Evolutionary conservation across 345 rosid genomes (phyloP).

Genomic region (Laguncularia racemosa): DNA sequence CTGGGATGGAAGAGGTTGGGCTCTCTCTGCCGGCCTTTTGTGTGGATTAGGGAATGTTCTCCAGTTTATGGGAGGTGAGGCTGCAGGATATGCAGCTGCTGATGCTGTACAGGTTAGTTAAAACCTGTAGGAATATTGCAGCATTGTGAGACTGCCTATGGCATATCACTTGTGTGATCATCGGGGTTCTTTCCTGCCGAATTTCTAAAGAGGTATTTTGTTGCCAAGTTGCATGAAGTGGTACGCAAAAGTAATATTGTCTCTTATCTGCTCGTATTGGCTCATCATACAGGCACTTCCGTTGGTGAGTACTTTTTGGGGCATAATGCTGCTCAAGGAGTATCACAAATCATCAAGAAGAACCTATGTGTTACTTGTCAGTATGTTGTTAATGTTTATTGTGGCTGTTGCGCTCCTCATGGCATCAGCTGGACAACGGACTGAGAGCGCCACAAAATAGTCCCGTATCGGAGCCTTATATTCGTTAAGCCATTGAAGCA

Average conservation of each 20-base stretch:
- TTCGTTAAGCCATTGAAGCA: too few relatives aligned
- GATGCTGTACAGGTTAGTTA: slow-evolving; percentile 66
- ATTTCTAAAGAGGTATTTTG: neutral
- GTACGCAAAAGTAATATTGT: neutral
- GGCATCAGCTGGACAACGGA: slow-evolving; percentile 69
- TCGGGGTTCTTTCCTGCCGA: neutral
- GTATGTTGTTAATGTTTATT: slow-evolving; percentile 67
- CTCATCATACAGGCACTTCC: slow-evolving; percentile 69
- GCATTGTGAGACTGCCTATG: neutral
- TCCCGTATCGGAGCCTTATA: too few relatives aligned
- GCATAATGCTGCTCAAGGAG: slow-evolving; percentile 63
- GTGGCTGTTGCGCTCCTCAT: slow-evolving; percentile 66
- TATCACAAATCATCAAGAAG: slow-evolving; percentile 59
- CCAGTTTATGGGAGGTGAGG: slow-evolving; percentile 88
- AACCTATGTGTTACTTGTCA: slow-evolving; percentile 49
- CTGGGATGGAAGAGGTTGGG: slow-evolving; percentile 82
- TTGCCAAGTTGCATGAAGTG: neutral
- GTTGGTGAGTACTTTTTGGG: slow-evolving; percentile 84
- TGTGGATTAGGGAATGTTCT: slow-evolving; percentile 84
- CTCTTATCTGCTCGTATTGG: neutral
- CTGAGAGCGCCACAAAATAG: neutral
- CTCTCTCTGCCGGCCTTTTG: slow-evolving; percentile 70
- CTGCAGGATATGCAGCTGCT: slow-evolving; percentile 89
- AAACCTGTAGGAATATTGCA: neutral
- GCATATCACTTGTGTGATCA: neutral